phyloP scores from a whole-genome alignment of 2,329 filamentous ascomycete genomes.

The Exophiala lecanii-corni region DNA sequence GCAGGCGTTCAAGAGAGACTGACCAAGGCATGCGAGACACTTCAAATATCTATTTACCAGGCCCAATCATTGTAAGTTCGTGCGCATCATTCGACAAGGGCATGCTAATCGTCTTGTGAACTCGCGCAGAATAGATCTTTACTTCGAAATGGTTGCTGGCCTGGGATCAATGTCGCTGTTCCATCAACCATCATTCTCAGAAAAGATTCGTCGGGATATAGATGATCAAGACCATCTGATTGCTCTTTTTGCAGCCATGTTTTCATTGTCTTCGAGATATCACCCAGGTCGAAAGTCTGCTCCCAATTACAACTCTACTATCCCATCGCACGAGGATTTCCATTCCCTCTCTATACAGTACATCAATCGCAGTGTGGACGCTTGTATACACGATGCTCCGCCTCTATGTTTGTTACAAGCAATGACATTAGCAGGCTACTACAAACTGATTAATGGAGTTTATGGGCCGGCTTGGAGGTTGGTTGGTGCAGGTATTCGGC shows the following conservation, averaged over 20 bases:
- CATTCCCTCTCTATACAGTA: constrained; percentile 5
- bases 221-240: constrained; percentile 20
- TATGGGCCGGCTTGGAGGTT: constrained; percentile 34
- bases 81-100: background rate
- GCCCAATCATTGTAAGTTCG: constrained; percentile 6
- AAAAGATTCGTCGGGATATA: constrained; percentile 26
- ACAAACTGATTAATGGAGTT: constrained; percentile 34
- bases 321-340: constrained; percentile 3
- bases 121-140: constrained; percentile 25
- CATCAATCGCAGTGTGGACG: constrained; percentile 28
- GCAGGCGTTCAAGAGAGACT: constrained; percentile 7
- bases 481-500: constrained; percentile 26
- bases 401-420: constrained; percentile 36
- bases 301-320: background rate
- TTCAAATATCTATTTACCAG: constrained; percentile 7
- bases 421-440: constrained; percentile 31
- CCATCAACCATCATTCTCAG: constrained; percentile 30
- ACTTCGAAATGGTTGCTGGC: constrained; percentile 27
- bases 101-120: background rate
- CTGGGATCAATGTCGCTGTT: constrained; percentile 29
- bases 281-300: constrained; percentile 5
- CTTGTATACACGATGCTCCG: constrained; percentile 32
- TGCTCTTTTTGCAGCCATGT: constrained; percentile 32
- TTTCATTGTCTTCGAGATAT: constrained; percentile 29
- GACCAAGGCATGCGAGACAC: constrained; percentile 6